Evolutionary conservation across 2,329 filamentous ascomycete species (phyloP).

Genomic region (Laburnicola sp.): DNA sequence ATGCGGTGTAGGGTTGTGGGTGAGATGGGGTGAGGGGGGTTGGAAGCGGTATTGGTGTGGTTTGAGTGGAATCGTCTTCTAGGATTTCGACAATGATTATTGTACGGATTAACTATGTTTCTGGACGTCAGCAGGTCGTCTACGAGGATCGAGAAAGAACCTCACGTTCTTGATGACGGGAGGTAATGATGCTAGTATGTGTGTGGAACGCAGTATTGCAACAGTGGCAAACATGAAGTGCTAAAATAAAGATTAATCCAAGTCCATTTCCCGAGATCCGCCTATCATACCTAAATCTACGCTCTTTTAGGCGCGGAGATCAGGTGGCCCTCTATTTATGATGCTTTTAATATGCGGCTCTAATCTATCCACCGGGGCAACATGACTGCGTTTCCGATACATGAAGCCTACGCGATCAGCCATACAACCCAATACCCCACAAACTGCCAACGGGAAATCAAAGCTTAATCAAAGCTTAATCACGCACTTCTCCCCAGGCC

Average conservation of each 20-base stretch:
- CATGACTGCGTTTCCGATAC: conserved; percentile 9
- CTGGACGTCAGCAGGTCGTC: too few relatives aligned
- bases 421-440: neutral
- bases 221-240: too few relatives aligned
- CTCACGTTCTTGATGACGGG: too few relatives aligned
- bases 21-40: too few relatives aligned
- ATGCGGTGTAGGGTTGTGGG: neutral
- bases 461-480: conserved; percentile 7
- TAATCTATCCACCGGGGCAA: conserved; percentile 7
- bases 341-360: neutral
- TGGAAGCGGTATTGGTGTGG: too few relatives aligned
- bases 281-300: neutral
- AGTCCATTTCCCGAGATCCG: neutral
- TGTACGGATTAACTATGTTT: too few relatives aligned
- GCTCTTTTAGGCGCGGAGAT: neutral
- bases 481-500: neutral
- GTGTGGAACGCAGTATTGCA: too few relatives aligned
- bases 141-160: too few relatives aligned
- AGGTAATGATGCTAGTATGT: too few relatives aligned
- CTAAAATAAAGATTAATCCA: neutral
- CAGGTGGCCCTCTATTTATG: neutral
- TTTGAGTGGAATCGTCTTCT: too few relatives aligned
- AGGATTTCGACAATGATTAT: too few relatives aligned
- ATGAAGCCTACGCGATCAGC: neutral
- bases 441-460: neutral